Percentiles rank a stretch among this genome's conserved stretches.
phyloP scores from a whole-genome alignment of 2,329 filamentous ascomycete genomes.

The Gnomoniopsis sp. region DNA sequence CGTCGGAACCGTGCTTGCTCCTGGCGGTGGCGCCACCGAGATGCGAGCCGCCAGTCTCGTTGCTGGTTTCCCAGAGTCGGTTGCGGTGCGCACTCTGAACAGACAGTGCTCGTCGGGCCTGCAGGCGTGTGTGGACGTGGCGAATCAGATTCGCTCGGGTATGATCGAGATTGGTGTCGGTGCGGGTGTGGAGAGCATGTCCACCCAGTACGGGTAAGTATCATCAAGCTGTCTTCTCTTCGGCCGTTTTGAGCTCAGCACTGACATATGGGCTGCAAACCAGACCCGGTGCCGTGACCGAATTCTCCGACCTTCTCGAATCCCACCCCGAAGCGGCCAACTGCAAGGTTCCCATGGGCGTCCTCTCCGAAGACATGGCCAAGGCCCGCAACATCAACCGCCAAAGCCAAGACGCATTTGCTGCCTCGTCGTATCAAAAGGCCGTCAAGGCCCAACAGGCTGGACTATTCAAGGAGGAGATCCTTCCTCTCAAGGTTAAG shows the following conservation, averaged over 20 bases:
- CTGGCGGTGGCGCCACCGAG: conserved; percentile 92
- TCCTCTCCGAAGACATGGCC: conserved; percentile 92
- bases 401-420: conserved; percentile 82
- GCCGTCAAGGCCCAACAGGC: conserved; percentile 78
- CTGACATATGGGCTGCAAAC: neutral
- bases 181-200: conserved; percentile 97
- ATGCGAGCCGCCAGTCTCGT: conserved; percentile 90
- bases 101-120: conserved; percentile 91
- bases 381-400: conserved; percentile 74
- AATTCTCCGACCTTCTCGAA: conserved; percentile 89
- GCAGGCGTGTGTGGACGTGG: conserved; percentile 89
- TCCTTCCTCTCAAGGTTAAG: conserved; percentile 80
- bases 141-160: conserved; percentile 83
- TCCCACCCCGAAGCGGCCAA: conserved; percentile 77
- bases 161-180: conserved; percentile 96
- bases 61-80: conserved; percentile 82
- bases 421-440: conserved; percentile 89
- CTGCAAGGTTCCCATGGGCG: conserved; percentile 97
- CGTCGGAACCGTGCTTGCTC: conserved; percentile 86
- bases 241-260: neutral
- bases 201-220: conserved; percentile 77
- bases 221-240: neutral
- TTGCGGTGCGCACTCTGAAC: conserved; percentile 86
- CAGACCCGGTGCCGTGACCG: conserved; percentile 78
- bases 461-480: conserved; percentile 92